Percentiles rank a stretch among this genome's conserved stretches.
These are phyloP conservation scores for Pythium scleroteichum DNA, from an alignment of 352 stramenopile genomes.

Conservation along the genomic window DNA sequence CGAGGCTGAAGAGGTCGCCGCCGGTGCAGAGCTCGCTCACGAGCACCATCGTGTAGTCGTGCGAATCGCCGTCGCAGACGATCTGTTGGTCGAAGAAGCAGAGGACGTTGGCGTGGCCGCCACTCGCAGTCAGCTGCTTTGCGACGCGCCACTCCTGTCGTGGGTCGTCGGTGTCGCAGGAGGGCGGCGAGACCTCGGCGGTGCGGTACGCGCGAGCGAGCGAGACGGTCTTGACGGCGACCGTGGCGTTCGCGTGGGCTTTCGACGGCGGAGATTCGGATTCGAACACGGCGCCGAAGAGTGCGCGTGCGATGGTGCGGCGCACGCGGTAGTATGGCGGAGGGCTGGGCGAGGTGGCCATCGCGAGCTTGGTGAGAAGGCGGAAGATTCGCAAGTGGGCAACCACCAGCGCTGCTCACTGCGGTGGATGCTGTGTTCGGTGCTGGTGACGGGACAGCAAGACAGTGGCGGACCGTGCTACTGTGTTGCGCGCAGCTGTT, in stretches of 20 bases:
- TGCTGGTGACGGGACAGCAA: no score
- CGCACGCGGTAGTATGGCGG: conserved; percentile 9
- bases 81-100: conserved; percentile 9
- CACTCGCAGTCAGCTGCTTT: neutral
- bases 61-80: conserved; percentile 8
- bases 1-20: conserved; percentile 21
- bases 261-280: no score
- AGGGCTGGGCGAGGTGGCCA: no score
- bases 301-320: conserved; percentile 3
- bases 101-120: neutral
- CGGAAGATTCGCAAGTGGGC: no score
- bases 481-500: no score
- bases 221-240: conserved; percentile 20
- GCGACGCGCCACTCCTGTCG: conserved; percentile 6
- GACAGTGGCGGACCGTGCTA: no score
- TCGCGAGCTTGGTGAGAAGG: no score
- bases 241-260: neutral
- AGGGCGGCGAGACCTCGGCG: no score
- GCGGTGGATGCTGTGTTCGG: no score
- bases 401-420: no score
- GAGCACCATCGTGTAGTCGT: conserved; percentile 24
- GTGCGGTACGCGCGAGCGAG: no score
- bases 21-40: conserved; percentile 25
- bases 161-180: conserved; percentile 9
- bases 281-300: conserved; percentile 15